Evolutionary conservation across 371 early-diverging fungal species (phyloP), one percentile per base, ranked within the genome.

Genomic region (Umbelopsis sp.): DNA sequence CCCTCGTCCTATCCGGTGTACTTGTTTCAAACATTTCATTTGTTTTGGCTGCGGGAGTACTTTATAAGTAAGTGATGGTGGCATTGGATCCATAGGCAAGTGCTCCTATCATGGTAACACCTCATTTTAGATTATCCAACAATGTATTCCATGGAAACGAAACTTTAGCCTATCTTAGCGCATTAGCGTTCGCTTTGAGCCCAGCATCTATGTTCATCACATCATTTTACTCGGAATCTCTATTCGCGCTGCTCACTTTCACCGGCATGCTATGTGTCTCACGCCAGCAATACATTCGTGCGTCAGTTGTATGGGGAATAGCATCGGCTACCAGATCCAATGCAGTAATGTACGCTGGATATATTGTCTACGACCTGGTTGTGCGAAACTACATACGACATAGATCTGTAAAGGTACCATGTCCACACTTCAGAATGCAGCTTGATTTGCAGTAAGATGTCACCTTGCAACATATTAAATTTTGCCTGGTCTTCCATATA

Each of bases 141-240:
- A 50, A 67, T 3, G 65, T 90, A 18, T 87, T 87, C 73, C 82
- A 80, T 50, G 73, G 71, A 46, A 84, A 90, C 51, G 62, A 65
- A 44, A 70, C 65, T 10, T 74, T 92, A 52, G 93, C 95, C 2
- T 83, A 75, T n/a, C 62, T 87, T 1, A 78, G 94, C 0, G 87
- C 93, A 0, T 70, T 95, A 37, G 85, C 93, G 9, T 96, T 90
- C 73, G 84, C 85, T 66, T 64, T 93, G 41, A 88, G 92, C 2
- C 97, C 97, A 7, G 87, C 94, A 1, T 84, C 90, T 5, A 84
- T 93, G 69, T 96, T 97, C 73, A 91, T 96, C 92, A 93, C 96
- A 10, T 85, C 95, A 5, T 82, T 95, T 22, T 93, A 96, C 71
- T 90, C 97, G 0, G 98, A 97, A 74, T 91, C 93, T 35, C 73